Evolutionary conservation across 805 yeast species (phyloP).

Genomic region (Pichia membranifaciens): DNA sequence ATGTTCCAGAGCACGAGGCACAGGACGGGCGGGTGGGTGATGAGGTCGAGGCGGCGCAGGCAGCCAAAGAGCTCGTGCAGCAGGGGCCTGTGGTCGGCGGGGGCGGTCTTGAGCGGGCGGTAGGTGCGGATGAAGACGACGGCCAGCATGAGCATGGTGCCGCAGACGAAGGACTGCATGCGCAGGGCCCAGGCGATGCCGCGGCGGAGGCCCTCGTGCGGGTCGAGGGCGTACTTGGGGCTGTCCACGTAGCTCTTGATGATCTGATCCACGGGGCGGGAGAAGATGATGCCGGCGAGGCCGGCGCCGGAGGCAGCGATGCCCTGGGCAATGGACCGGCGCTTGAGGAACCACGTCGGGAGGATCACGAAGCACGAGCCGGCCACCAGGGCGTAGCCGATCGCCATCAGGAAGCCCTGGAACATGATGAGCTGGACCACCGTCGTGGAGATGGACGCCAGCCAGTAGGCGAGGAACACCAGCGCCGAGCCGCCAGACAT

Average conservation of each 20-base stretch:
- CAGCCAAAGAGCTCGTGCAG: constrained; percentile 17
- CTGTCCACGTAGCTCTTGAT: constrained; percentile 29
- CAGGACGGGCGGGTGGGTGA: constrained; percentile 19
- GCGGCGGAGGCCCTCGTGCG: constrained; percentile 3
- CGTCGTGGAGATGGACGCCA: constrained; percentile 39
- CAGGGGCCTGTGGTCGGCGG: constrained; percentile 15
- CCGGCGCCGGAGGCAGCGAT: constrained; percentile 47
- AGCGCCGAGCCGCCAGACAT: constrained; percentile 37
- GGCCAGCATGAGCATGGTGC: constrained; percentile 18
- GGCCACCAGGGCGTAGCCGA: constrained; percentile 38
- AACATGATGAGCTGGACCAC: constrained; percentile 42
- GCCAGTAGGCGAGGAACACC: constrained; percentile 37
- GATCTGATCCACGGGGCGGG: constrained; percentile 38
- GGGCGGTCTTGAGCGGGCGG: constrained; percentile 19
- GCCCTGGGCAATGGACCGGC: constrained; percentile 43
- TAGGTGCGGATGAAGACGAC: constrained; percentile 21
- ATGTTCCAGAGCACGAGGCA: constrained; percentile 23
- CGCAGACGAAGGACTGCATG: constrained; percentile 33
- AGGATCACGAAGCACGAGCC: constrained; percentile 31
- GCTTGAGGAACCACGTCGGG: constrained; percentile 46
- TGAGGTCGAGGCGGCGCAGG: constrained; percentile 15
- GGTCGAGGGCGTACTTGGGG: constrained; percentile 32
- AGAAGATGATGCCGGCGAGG: constrained; percentile 44
- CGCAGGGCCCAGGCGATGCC: constrained; percentile 38
- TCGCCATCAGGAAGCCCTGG: constrained; percentile 42